Conservation (phyloP, 192 early-diverging fungal species). For the Linnemannia elongata region DNA sequence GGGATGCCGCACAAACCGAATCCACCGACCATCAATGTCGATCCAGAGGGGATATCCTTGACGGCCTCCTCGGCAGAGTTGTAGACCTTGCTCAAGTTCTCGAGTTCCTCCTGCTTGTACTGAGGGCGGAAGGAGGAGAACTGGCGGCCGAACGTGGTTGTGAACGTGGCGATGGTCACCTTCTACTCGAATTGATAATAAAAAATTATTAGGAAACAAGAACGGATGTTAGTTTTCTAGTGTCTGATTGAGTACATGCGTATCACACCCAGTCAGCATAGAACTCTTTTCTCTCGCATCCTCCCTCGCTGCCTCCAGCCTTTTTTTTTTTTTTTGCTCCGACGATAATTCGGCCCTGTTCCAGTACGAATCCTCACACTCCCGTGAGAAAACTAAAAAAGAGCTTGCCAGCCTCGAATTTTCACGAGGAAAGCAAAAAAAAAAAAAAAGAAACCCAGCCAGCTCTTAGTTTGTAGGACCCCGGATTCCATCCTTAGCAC, state of each 20-base stretch:
- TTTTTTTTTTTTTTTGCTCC: background rate
- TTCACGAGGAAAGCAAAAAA: background rate
- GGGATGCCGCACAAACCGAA: conserved; percentile 87
- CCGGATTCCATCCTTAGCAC: background rate
- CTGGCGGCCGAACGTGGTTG: conserved; percentile 39
- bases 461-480: background rate
- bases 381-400: background rate
- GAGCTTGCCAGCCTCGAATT: background rate
- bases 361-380: background rate
- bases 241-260: background rate
- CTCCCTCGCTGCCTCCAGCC: background rate
- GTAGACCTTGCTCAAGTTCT: conserved; percentile 66
- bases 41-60: conserved; percentile 68
- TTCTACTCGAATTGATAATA: conserved; percentile 11
- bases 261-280: background rate
- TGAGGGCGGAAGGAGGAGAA: conserved; percentile 41
- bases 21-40: conserved; percentile 77
- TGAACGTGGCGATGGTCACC: conserved; percentile 42
- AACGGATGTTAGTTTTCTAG: background rate
- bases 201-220: background rate
- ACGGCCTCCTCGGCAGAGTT: conserved; percentile 72
- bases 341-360: background rate
- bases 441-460: background rate
- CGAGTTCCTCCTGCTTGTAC: conserved; percentile 34
- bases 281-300: background rate